Evolutionary conservation across 495 filamentous ascomycete species (phyloP).

Genomic region (Penicillium canariense): DNA sequence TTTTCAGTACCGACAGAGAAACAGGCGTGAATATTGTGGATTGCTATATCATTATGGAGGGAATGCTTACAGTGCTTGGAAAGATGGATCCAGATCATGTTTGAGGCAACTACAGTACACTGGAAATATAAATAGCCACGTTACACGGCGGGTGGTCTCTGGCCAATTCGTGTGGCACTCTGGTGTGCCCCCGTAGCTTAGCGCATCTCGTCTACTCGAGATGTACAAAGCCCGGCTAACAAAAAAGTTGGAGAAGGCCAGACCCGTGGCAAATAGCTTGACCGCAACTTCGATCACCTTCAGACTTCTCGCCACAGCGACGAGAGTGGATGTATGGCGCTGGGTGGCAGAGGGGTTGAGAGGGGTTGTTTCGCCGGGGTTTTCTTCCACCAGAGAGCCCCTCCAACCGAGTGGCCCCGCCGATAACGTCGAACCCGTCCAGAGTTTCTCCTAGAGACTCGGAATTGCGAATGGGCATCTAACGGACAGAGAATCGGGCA

Average conservation of each 20-base stretch:
- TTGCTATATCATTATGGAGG: too few species aligned
- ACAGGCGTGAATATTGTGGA: too few species aligned
- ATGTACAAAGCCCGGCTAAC: neutral
- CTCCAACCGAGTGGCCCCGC: neutral
- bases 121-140: neutral
- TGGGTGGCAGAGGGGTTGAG: too few species aligned
- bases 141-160: neutral
- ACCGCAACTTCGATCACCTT: conserved; percentile 21
- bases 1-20: too few species aligned
- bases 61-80: too few species aligned
- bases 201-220: neutral
- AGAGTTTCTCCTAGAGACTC: too few species aligned
- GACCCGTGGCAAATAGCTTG: conserved; percentile 22
- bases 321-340: too few species aligned
- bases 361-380: neutral
- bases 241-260: neutral
- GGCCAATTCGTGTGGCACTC: neutral
- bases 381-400: neutral
- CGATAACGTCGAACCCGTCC: neutral
- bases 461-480: neutral
- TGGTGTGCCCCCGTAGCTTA: conserved; percentile 4
- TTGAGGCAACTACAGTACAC: neutral
- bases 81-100: neutral
- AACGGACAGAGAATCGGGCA: conserved; percentile 3
- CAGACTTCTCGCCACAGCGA: too few species aligned